Base-by-base conservation (phyloP, 1,139 yeast species). In the Yamadazyma atmosphaerica region DNA sequence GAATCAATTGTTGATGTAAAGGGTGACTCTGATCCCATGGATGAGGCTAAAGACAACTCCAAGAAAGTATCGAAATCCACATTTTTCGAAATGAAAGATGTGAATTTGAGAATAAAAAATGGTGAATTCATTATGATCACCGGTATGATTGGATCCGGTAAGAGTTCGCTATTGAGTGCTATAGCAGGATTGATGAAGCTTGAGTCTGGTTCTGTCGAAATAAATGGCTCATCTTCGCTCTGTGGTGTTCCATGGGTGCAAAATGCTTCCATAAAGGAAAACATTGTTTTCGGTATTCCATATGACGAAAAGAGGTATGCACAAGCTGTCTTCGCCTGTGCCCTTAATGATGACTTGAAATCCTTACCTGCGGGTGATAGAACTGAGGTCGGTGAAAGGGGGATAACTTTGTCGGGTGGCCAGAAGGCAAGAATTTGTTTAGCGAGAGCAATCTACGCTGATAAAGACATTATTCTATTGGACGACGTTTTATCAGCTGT, bases 131-230 rank as follows among this genome's bases (percentile, higher is more conserved):
- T 83, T 4, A 81, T 82, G 43, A 68, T 85, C n/a, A 81, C 86
- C 2, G 94, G 94, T 25, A 56, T 77, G 6, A 80, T 83, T 51
- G 92, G 92, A 2, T 68, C 86, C 0, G 94, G 94, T 33, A 84
- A 84, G 50, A 68, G 86, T 0, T 79, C 87, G 2, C 61, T 84
- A 34, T 63, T 44, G 13, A 36, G 29, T 16, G 85, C 86, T 0
- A 55, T 83, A 22, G 64, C 79, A 4, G 88, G 89, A 0, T 61
- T 69, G 34, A 79, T 79, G 83, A 68, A 62, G 33, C 61, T 68
- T 35, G 59, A 57, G 0, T 22, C 46, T 1, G 83, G 84, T 28
- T 26, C 52, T 0, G 54, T 77, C 2, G 55, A 56, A 38, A 58
- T 68, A 3, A 61, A 68, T 45, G 79, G 79, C 11, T 54, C 63